Conservation (phyloP, 805 yeast species). For the Schwanniomyces polymorphus region DNA sequence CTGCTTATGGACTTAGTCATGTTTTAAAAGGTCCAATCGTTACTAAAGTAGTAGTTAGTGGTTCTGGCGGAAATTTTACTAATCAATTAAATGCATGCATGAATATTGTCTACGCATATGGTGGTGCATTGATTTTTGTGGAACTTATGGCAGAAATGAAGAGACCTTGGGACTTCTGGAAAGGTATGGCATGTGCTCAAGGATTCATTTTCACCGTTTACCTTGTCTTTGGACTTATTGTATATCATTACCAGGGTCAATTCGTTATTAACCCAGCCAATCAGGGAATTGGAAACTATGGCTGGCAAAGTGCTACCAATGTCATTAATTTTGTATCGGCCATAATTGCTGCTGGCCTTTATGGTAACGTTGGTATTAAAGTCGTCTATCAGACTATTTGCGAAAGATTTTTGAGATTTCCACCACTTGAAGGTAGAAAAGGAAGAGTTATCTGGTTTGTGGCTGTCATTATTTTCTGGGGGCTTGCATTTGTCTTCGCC, state of each 20-base stretch:
- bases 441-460: constrained; percentile 38
- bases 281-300: constrained; percentile 38
- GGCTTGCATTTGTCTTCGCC: constrained; percentile 41
- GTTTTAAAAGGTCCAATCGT: constrained; percentile 19
- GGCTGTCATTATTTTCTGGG: constrained; percentile 43
- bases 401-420: constrained; percentile 26
- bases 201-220: constrained; percentile 37
- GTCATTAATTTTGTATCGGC: constrained; percentile 37
- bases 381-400: constrained; percentile 42
- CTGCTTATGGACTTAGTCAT: constrained; percentile 15
- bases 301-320: constrained; percentile 37
- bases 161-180: constrained; percentile 49
- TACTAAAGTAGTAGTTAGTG: constrained; percentile 21
- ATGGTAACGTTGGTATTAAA: constrained; percentile 48
- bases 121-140: constrained; percentile 51
- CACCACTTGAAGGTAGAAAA: constrained; percentile 26
- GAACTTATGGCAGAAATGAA: constrained; percentile 51
- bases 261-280: constrained; percentile 43
- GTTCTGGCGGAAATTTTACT: constrained; percentile 17
- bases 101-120: constrained; percentile 50
- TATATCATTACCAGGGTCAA: constrained; percentile 48
- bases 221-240: constrained; percentile 42
- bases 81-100: constrained; percentile 37
- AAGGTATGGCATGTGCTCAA: constrained; percentile 46
- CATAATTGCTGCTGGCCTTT: constrained; percentile 44